These are phyloP conservation scores for Talaromyces sp. DNA, from an alignment of 2,329 filamentous ascomycete genomes.

Conservation along the genomic window DNA sequence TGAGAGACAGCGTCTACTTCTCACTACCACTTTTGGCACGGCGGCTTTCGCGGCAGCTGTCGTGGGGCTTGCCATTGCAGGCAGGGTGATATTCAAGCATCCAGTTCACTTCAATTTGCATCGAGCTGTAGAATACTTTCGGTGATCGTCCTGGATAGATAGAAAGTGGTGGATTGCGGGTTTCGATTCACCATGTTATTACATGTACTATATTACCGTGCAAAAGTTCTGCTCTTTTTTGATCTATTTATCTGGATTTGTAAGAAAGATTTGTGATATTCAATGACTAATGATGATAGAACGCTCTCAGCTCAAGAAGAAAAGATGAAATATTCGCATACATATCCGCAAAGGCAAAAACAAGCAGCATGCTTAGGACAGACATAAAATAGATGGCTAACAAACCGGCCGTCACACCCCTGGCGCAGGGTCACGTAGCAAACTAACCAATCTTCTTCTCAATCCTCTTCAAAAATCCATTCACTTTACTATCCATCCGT, in stretches of 20 bases:
- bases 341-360: not conserved
- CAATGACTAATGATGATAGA: not conserved
- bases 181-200: not conserved
- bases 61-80: slow-evolving; percentile 29
- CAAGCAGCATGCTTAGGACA: too few species aligned
- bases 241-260: not conserved
- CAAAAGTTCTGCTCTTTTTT: not conserved
- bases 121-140: slow-evolving; percentile 4
- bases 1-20: slow-evolving; percentile 63
- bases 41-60: slow-evolving; percentile 30
- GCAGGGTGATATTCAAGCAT: slow-evolving; percentile 32
- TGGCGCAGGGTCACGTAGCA: not conserved
- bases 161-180: not conserved
- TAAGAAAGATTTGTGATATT: not conserved
- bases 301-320: not conserved
- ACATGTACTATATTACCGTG: slow-evolving; percentile 2
- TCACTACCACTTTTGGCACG: slow-evolving; percentile 43
- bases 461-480: slow-evolving; percentile 45
- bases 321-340: not conserved
- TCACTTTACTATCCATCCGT: slow-evolving; percentile 42
- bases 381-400: not conserved
- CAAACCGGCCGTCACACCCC: not conserved
- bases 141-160: not conserved
- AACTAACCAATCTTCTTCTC: slow-evolving; percentile 38
- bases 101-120: slow-evolving; percentile 24